Evolutionary conservation across 768 basidiomycete genomes (phyloP), one percentile per base, ranked within the genome.

Genomic region (Phanerodontia chrysosporium): DNA sequence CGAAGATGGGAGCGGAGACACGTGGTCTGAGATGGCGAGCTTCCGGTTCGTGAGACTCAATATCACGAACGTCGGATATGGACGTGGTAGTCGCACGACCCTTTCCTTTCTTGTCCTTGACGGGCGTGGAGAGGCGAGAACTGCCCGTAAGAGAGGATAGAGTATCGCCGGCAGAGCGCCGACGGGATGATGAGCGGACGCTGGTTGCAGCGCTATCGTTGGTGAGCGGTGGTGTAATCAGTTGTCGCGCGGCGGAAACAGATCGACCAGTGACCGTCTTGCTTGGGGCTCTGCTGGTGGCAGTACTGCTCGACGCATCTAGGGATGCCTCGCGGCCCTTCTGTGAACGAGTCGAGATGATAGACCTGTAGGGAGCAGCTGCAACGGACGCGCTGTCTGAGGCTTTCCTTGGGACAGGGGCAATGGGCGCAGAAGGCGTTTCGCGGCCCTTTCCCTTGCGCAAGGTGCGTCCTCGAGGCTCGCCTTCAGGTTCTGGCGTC

Each of bases 301-400:
- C 49, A 58, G 58, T 48, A 55, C 66, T 63, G 24, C 57, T 62
- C 5, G 64, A 55, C 58, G 59, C 69, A 64, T 64, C 62, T 39
- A 61, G 72, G 66, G 69, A 66, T 36, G 64, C 64, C 45, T 62
- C 65, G 44, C 73, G 70, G 16, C 75, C 76, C 65, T 80, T 84
- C 82, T 86, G 58, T 69, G 76, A 65, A 49, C 85, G 83, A 36
- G 85, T 83, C 29, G 84, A 76, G 49, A 86, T 85, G 48, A 83
- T 81, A 16, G 85, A 81, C 49, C 77, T 81, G 65, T 79, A 82
- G 27, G 79, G 44, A 6, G 60, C 39, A 13, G 63, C 52, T 2
- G 55, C 57, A 24, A 60, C 56, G 10, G 54, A 46, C 10, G 46
- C 32, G 27, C 58, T 58, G 8, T 44, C 48, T 22, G 63, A 51